phyloP scores from a whole-genome alignment of 1,284 basidiomycete species.

The Paramarasmius palmivorus region DNA sequence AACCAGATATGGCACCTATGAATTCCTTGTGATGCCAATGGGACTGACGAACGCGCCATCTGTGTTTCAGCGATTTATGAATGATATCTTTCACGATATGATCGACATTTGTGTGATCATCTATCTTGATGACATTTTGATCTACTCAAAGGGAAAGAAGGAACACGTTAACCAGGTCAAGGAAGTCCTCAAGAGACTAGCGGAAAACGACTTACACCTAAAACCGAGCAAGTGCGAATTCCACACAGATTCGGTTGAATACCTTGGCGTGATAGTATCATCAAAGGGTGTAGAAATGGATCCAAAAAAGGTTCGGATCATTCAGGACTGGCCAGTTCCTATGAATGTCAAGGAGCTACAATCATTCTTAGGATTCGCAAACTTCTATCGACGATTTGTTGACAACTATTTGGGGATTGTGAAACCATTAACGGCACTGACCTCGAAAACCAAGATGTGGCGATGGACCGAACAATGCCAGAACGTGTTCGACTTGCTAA shows the following conservation, averaged over 20 bases:
- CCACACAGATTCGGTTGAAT: too few species aligned
- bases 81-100: conserved; percentile 26
- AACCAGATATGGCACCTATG: too few species aligned
- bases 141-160: conserved; percentile 16
- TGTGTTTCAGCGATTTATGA: too few species aligned
- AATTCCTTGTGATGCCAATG: too few species aligned
- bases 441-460: too few species aligned
- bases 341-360: conserved; percentile 11
- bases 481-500: too few species aligned
- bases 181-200: conserved; percentile 34
- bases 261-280: background rate
- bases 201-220: conserved; percentile 28
- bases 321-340: conserved; percentile 12
- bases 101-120: conserved; percentile 32
- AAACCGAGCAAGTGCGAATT: conserved; percentile 42
- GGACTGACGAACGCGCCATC: too few species aligned
- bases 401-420: too few species aligned
- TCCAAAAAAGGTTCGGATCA: conserved; percentile 6
- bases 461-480: too few species aligned
- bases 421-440: too few species aligned
- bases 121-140: conserved; percentile 34
- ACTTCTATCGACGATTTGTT: too few species aligned
- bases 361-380: conserved; percentile 14
- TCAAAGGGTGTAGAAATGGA: conserved; percentile 1
- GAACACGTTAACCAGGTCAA: conserved; percentile 20